Base-by-base conservation (phyloP, 345 rosid genomes). In the Salix dunnii region DNA sequence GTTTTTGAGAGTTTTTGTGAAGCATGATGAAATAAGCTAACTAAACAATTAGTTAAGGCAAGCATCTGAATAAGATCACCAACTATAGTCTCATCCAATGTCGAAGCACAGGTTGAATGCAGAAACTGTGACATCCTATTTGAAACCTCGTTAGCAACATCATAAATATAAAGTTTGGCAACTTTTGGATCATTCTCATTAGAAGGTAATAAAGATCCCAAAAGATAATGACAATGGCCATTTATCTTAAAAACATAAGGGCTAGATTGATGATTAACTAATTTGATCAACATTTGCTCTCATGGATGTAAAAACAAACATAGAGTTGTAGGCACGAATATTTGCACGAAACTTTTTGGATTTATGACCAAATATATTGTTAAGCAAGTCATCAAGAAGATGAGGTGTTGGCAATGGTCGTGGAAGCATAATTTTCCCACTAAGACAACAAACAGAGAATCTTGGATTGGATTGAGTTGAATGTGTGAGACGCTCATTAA, bases 101-200 rank as follows among this genome's bases (percentile, higher is more conserved):
- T 0, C 0, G 1, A 13, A 31, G 2, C 33, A 3, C 4, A 31
- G 33, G 33, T 20, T 17, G 12, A 10, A 0, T 0, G 17, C 2
- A 0, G 0, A 2, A 75, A 40, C 9, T 16, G 0, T 1, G 17
- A 1, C 2, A 68, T 1, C 0, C 76, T 0, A 28, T 74, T 80
- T 0, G 9, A 0, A 0, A 70, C 8, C 13, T 75, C 75, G 35
- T 80, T 13, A 1, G 31, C 1, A 0, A 28, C 63, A 18, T 80
- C 79, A 13, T 70, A 70, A 0, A 80, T 21, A 49, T 75, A 80
- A 0, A 74, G 23, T 9, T 9, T 80, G 48, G 67, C 42, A 74
- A 70, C 75, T 1, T 8, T 23, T 0, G 49, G 60, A 0, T 0
- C 0, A 0, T 5, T 0, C 2, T 62, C 49, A 0, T 33, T 18